These are phyloP conservation scores for Lactarius hengduanensis DNA, from an alignment of 768 basidiomycete species.

Conservation along the genomic window DNA sequence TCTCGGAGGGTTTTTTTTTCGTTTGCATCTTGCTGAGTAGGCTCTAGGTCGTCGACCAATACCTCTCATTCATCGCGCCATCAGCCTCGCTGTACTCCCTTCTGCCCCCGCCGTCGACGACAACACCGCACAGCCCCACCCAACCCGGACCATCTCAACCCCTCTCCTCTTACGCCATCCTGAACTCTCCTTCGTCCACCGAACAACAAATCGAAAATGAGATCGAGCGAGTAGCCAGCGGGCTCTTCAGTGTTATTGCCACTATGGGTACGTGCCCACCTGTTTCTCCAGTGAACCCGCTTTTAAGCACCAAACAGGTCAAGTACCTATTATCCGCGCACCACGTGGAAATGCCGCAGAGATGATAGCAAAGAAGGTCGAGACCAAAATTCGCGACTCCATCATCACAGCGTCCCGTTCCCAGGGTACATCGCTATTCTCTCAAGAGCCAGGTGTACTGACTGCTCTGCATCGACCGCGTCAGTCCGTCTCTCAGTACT, in stretches of 20 bases:
- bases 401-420: slow-evolving; percentile 68
- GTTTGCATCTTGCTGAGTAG: not conserved
- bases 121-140: slow-evolving; percentile 38
- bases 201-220: slow-evolving; percentile 92
- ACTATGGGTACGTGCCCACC: slow-evolving; percentile 63
- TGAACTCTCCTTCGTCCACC: slow-evolving; percentile 88
- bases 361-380: slow-evolving; percentile 97
- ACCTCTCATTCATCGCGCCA: slow-evolving; percentile 93
- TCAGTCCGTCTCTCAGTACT: slow-evolving; percentile 40
- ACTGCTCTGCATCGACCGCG: slow-evolving; percentile 86
- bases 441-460: slow-evolving; percentile 77
- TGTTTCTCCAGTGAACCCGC: not conserved
- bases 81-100: slow-evolving; percentile 92
- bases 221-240: slow-evolving; percentile 86
- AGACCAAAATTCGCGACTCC: slow-evolving; percentile 86
- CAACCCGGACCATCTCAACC: slow-evolving; percentile 38
- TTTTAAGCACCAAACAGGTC: slow-evolving; percentile 48
- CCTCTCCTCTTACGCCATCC: slow-evolving; percentile 72
- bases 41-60: slow-evolving; percentile 87
- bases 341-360: slow-evolving; percentile 97
- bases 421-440: slow-evolving; percentile 62
- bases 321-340: slow-evolving; percentile 91
- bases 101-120: slow-evolving; percentile 54
- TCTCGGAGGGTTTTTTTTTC: slow-evolving; percentile 30
- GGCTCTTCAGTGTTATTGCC: slow-evolving; percentile 87